Conservation (phyloP, 352 stramenopile species). For the Phytopythium oedochilum region DNA sequence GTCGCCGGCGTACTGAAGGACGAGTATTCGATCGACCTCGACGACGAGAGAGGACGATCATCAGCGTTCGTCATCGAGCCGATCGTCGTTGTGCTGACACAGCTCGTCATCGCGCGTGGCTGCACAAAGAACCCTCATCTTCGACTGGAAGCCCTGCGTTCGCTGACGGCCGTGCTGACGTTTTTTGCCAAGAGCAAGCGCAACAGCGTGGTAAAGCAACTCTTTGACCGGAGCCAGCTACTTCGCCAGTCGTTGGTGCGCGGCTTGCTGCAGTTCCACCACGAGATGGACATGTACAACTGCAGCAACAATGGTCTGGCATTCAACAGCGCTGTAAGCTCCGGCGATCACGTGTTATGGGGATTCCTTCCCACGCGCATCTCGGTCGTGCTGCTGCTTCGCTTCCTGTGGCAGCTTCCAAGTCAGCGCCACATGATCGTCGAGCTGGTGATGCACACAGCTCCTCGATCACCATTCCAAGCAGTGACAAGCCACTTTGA, state of each 20-base stretch:
- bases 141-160: conserved; percentile 54
- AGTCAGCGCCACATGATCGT: conserved; percentile 33
- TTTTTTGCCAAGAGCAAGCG: conserved; percentile 55
- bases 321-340: conserved; percentile 56
- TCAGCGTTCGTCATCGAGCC: conserved; percentile 30
- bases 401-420: conserved; percentile 60
- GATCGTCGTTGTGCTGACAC: conserved; percentile 55
- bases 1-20: conserved; percentile 17
- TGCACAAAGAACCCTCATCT: conserved; percentile 72
- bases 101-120: conserved; percentile 43
- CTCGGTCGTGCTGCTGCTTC: conserved; percentile 50
- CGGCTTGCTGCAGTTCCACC: conserved; percentile 59
- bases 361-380: conserved; percentile 61
- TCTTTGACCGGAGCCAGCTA: conserved; percentile 38
- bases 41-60: neutral
- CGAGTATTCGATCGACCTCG: conserved; percentile 1
- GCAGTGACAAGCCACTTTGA: neutral
- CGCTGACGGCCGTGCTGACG: conserved; percentile 44
- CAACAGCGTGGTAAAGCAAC: conserved; percentile 21
- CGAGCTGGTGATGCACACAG: conserved; percentile 13
- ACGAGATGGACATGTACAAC: conserved; percentile 74
- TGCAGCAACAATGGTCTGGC: conserved; percentile 57
- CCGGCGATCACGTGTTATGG: conserved; percentile 66
- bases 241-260: conserved; percentile 32
- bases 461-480: neutral